Base-by-base conservation (phyloP, 2,329 filamentous ascomycete genomes). In the Botrytis aclada region DNA sequence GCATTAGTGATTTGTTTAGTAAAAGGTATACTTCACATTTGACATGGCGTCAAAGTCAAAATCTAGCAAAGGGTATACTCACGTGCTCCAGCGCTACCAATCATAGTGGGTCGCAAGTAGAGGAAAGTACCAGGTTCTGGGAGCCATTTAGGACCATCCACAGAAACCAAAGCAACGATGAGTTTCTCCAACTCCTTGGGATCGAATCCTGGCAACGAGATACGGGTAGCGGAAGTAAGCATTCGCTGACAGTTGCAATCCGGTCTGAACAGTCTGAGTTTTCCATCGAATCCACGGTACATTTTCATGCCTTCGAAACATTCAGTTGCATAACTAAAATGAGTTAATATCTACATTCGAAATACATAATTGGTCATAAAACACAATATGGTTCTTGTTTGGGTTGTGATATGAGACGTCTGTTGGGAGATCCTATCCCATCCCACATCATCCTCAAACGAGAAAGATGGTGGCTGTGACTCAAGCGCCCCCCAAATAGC, bases 271-370 rank as follows among this genome's bases (percentile, higher is more conserved):
- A 92, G 83, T 63, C 90, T 87, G 66, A 91, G 82, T 74, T 87
- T 86, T 69, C 88, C 88, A 79, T 92, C 89, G 73, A 85, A 87
- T 72, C 94, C 94, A 69, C 94, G 90, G 86, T 94, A 97, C 69
- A 89, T 88, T 83, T 97, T 97, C 84, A 91, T 86, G 20, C 94
- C 94, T 83, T 97, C 94, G 84, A 97, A 97, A 82, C 94, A 97
- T 83, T 95, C 92, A 65, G 93, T 97, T 18, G 93, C 94, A 83
- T 97, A 97, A 41, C 66, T 74, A 47, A 37, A 20, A 18, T 8
- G 25, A 32, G 56, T 74, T 4, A 72, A 43, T 51, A 29, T n/a
- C 51, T 18, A 61, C 32, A 12, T 18, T 47, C 45, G 12, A 3
- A 56, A 41, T 29, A 16, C 16, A 41, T 29, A 20, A 54, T 54